Percentiles rank a stretch among this genome's conserved stretches.
phyloP scores from a whole-genome alignment of 2,329 filamentous ascomycete species.

The Aspergillus flavus region DNA sequence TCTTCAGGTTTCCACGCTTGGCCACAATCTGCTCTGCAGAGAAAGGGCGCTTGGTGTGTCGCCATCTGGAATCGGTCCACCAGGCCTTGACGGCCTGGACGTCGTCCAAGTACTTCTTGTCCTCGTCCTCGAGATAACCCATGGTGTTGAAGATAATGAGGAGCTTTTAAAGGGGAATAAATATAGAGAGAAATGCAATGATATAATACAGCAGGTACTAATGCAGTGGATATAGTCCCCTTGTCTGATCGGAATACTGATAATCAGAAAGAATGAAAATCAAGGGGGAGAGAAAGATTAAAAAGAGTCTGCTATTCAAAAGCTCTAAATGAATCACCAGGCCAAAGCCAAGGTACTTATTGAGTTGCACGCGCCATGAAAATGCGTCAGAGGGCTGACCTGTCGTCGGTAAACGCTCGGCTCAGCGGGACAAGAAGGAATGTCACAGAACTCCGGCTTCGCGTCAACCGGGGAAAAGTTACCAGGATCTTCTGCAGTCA shows the following conservation, averaged over 20 bases:
- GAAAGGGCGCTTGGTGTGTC: slow-evolving; percentile 87
- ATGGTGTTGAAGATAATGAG: slow-evolving; percentile 31
- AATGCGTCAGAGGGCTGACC: slow-evolving; percentile 28
- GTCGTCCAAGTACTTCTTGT: slow-evolving; percentile 76
- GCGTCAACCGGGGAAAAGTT: slow-evolving; percentile 18
- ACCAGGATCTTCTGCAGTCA: slow-evolving; percentile 1
- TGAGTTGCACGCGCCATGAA: slow-evolving; percentile 32
- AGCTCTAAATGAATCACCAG: slow-evolving; percentile 28
- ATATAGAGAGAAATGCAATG: slow-evolving; percentile 1
- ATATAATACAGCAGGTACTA: slow-evolving; percentile 15
- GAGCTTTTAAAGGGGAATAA: not conserved
- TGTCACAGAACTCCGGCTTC: slow-evolving; percentile 26
- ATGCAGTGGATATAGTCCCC: not conserved
- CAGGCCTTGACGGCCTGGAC: slow-evolving; percentile 87
- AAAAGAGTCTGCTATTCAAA: slow-evolving; percentile 8
- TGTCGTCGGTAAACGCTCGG: slow-evolving; percentile 43
- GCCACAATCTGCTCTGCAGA: slow-evolving; percentile 96
- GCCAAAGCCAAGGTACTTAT: slow-evolving; percentile 36
- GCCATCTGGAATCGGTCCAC: slow-evolving; percentile 93
- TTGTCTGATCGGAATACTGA: slow-evolving; percentile 8
- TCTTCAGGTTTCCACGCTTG: slow-evolving; percentile 87
- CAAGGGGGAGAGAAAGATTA: slow-evolving; percentile 13
- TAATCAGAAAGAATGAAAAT: slow-evolving; percentile 8
- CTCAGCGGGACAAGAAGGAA: slow-evolving; percentile 38
- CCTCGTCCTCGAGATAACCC: slow-evolving; percentile 63